Conservation (phyloP, 352 stramenopile genomes). For the Phytophthora capsici region DNA sequence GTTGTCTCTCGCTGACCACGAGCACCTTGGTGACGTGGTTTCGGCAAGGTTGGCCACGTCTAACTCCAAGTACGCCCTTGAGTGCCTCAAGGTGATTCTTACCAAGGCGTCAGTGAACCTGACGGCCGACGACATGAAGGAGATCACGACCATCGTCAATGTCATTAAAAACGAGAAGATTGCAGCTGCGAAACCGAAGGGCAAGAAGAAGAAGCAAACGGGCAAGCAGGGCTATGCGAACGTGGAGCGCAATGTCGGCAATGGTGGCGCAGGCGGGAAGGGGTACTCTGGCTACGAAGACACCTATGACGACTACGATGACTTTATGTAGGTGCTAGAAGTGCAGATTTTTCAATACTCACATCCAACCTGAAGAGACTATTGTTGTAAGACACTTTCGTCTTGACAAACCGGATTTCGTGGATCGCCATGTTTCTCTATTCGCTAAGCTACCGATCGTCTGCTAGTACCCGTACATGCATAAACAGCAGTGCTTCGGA, state of each 20-base stretch:
- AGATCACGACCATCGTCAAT: conserved; percentile 87
- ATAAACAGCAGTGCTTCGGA: no score
- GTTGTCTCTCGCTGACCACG: conserved; percentile 75
- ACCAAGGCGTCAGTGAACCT: conserved; percentile 81
- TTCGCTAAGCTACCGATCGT: no score
- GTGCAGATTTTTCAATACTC: conserved; percentile 21
- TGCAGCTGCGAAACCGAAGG: conserved; percentile 77
- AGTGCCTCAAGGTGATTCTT: conserved; percentile 85
- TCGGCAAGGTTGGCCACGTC: conserved; percentile 59
- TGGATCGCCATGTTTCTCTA: no score
- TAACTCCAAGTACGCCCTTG: conserved; percentile 79
- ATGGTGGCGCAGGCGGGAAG: conserved; percentile 49
- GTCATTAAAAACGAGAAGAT: conserved; percentile 92
- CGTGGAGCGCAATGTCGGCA: conserved; percentile 62
- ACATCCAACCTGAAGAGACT: conserved; percentile 5
- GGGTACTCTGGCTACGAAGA: conserved; percentile 54
- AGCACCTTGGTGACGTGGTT: conserved; percentile 72
- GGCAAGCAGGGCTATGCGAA: conserved; percentile 86
- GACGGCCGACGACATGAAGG: conserved; percentile 87
- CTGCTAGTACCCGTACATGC: no score
- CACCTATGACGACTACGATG: conserved; percentile 84
- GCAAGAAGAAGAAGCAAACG: conserved; percentile 87
- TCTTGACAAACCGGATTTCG: no score
- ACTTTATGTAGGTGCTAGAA: conserved; percentile 80
- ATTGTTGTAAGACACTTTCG: no score